Evolutionary conservation across 2,329 filamentous ascomycete genomes (phyloP).

Genomic region (Alternaria triticimaculans): DNA sequence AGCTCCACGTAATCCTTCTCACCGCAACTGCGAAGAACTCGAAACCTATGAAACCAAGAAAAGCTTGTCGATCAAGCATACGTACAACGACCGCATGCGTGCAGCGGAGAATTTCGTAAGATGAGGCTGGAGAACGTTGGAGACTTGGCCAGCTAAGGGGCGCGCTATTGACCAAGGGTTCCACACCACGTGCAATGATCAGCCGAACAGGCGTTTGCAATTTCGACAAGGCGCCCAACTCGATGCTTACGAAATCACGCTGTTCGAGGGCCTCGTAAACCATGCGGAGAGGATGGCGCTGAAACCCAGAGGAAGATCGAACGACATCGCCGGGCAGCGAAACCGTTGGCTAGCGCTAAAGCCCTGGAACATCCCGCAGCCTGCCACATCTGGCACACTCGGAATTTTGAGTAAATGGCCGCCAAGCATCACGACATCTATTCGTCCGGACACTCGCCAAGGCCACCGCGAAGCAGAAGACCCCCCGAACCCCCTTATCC

Average conservation of each 20-base stretch:
- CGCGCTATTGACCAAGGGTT: background rate
- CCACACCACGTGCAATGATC: background rate
- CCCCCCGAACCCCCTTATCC: background rate
- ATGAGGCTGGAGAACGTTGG: background rate
- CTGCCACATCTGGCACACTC: background rate
- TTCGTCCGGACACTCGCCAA: background rate
- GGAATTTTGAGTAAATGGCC: background rate
- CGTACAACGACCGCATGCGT: background rate
- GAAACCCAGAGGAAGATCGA: background rate
- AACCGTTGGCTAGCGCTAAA: background rate
- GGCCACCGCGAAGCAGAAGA: background rate
- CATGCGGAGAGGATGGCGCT: background rate
- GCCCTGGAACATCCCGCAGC: background rate
- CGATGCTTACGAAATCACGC: background rate
- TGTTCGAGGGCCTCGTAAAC: background rate
- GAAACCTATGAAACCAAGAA: background rate
- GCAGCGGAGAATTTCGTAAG: background rate
- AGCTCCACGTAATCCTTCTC: background rate
- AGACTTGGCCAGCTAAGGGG: background rate
- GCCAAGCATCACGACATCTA: background rate
- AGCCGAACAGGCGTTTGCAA: conserved; percentile 6
- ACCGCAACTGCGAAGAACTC: background rate
- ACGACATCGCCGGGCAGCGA: background rate
- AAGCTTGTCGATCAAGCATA: background rate
- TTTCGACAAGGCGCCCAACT: background rate